phyloP scores from a whole-genome alignment of 2,329 filamentous ascomycete species.

The Sclerotinia glacialis region DNA sequence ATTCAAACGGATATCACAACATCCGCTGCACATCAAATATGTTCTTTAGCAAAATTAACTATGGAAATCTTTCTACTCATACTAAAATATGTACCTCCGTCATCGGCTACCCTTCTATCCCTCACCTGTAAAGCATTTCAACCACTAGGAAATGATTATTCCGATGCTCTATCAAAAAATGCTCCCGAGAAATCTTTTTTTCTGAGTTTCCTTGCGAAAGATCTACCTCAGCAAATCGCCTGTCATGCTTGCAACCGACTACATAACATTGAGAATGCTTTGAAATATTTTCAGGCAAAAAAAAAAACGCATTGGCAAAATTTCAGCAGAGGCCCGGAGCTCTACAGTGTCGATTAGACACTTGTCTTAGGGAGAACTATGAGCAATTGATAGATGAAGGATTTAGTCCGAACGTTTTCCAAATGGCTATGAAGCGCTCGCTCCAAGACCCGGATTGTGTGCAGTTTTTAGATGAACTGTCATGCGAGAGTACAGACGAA shows the following conservation, averaged over 20 bases:
- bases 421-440: neutral
- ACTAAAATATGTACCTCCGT: neutral
- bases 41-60: neutral
- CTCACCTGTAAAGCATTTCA: neutral
- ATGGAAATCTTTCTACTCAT: neutral
- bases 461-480: neutral
- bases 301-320: too few relatives aligned
- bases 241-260: neutral
- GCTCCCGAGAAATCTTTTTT: neutral
- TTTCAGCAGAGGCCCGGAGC: neutral
- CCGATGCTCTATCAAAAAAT: neutral
- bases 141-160: neutral
- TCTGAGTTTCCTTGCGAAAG: neutral
- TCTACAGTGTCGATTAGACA: neutral
- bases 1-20: neutral
- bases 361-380: neutral
- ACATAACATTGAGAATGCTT: neutral
- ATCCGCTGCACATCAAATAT: neutral
- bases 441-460: neutral
- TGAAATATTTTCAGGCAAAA: neutral
- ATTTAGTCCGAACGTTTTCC: neutral
- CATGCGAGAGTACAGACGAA: neutral
- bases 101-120: neutral
- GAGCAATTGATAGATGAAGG: neutral
- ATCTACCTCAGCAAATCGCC: neutral